Evolutionary conservation across 1,284 basidiomycete species (phyloP), one percentile per base, ranked within the genome.

Genomic region (Somion occarium): DNA sequence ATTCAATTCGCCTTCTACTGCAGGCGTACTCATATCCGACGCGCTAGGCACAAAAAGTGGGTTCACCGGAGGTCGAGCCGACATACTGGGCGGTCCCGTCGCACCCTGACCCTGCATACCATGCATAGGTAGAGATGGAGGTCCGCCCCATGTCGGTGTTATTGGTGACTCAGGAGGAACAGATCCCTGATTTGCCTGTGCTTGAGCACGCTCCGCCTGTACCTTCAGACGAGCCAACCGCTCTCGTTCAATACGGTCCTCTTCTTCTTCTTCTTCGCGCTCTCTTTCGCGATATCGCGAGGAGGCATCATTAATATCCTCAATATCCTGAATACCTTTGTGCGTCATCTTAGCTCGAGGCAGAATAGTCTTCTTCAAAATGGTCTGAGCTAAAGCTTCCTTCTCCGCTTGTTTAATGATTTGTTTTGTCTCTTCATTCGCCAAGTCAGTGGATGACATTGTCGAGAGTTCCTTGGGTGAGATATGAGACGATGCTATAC

Each of bases 341-440:
- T 93, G 91, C 19, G 91, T 93, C 55, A 91, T 86, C 68, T 93
- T 93, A 34, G 89, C 85, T 59, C 86, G 84, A 53, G 91, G 91
- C 23, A 80, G 76, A 3, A 74, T 73, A 11, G 79, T 74, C 63
- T 83, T 88, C 63, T 85, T 78, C 54, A 93, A 72, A 58, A 93
- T 93, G 7, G 89, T 90, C 64, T 92, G 84, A 61, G 83, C 84
- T 57, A 93, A 70, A 3, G 88, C 80, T 68, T 89, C 88, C 61
- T 88, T 77, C 64, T 91, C 86, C 22, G 88, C 85, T 52, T 80
- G 79, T 63, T 82, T 86, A 63, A 91, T 92, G 51, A 84, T 82
- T 61, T 85, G 78, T 63, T 91, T 83, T 51, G 80, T 81, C 65
- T 91, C 88, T 64, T 92, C 89, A 63, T 88, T 86, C 38, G 91